Base-by-base conservation (phyloP, 2,329 filamentous ascomycete species). In the Botrytis hyacinthi region DNA sequence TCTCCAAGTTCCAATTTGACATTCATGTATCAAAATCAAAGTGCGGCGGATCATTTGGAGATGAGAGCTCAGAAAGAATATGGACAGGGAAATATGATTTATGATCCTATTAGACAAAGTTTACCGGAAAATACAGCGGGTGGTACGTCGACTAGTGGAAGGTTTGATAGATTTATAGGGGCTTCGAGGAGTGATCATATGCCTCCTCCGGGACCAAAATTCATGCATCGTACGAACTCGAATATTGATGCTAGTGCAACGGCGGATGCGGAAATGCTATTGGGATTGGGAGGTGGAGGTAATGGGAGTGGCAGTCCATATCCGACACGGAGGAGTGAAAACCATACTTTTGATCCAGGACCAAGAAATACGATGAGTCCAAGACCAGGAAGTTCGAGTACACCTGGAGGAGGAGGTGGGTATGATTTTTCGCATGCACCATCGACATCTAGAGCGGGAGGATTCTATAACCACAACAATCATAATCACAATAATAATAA, bases 1-100 rank as follows among this genome's bases (percentile, higher is more conserved):
- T 96, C 93, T 5, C 92, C 93, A 1, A 94, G 90, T 76, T 94
- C 93, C 0, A 96, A 93, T 79, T 84, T 97, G 7, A 95, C 93
- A 1, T 87, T 95, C 73, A 88, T 97, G 80, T 97, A 94, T 80
- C 79, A 80, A 74, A 78, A 76, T 46, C 76, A 76, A 62, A 77
- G 69, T 57, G 76, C 76, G 14, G 76, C 76, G 16, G 73, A 75
- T 40, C 70, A 73, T 59, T 63, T 70, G 4, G 75, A 73, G 12
- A 76, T 72, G 66, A 76, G 54, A 75, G 79, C 22, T 71, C 78
- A 84, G 35, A 87, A 86, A 2, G 85, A 68, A 32, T 57, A 65
- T 42, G 69, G 87, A 0, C 86, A 87, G 0, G 87, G 87, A 2
- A 89, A 87, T 76, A 88, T 89, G 86, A 85, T 87, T 3, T 90